Evolutionary conservation across 495 filamentous ascomycete species (phyloP), one percentile per base, ranked within the genome.

Genomic region (Penicillium bialowiezense): DNA sequence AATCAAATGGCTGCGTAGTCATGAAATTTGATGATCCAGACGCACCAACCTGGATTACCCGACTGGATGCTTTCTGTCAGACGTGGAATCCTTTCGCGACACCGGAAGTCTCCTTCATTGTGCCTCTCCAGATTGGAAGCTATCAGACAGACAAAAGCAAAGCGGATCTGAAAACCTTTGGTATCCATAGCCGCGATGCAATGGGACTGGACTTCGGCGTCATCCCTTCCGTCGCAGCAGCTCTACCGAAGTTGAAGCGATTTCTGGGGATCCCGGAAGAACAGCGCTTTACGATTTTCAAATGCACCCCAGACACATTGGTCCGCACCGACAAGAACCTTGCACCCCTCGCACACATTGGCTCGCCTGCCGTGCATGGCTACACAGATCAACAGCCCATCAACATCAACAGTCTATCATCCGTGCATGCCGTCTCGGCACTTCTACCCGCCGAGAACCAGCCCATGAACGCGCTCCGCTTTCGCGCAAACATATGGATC

Each of bases 321-420:
- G 23, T 24, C 0, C 54, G 42, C 8, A 56, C 54, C 2, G 44
- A 51, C 29, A 48, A 29, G 34, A 56, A 52, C n/a, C 54, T 56
- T 24, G 54, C 54, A 8, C 54, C 54, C 5, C 54, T 56, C 1
- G 38, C 52, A 37, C 10, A 56, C 24, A 56, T 56, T 18, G 54
- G 54, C 19, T 24, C 54, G 13, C 48, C 48, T n/a, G 42, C 54
- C 24, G 33, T 52, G 3, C 54, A 56, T 18, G 54, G 54, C 14
- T 56, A 56, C 19, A 56, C 54, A 41, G 54, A 56, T 24, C 54
- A 56, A 17, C 54, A 56, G 28, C 54, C 54, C 4, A 41, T 56
- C 44, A 52, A 56, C 20, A 52, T 56, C 2, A 56, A 56, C 48
- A 56, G 39, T 39, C n/a, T 56, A 12, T 56, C 54, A 3, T 56